A percentile compares a stretch with the other conserved stretches of the same genome.
phyloP scores from a whole-genome alignment of 345 rosid genomes.

The Excoecaria cochinchinensis region DNA sequence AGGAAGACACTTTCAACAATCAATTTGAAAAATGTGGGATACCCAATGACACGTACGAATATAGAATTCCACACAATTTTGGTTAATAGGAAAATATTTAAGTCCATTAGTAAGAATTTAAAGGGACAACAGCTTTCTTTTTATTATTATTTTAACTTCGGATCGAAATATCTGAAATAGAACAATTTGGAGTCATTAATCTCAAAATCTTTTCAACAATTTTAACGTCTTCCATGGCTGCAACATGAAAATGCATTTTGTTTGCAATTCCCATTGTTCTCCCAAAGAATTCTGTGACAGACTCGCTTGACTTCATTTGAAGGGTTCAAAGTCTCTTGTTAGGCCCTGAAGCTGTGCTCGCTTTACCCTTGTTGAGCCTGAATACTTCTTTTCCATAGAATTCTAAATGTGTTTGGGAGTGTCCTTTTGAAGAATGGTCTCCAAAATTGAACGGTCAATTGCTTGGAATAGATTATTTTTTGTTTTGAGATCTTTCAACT shows the following conservation, averaged over 20 bases:
- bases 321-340: background rate
- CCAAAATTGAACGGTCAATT: constrained; percentile 1
- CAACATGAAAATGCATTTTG: background rate
- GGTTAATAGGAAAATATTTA: too few relatives aligned
- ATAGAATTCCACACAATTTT: too few relatives aligned
- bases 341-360: background rate
- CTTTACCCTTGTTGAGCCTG: background rate
- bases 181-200: too few relatives aligned
- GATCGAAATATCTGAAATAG: too few relatives aligned
- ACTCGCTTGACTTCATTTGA: too few relatives aligned
- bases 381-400: background rate
- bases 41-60: too few relatives aligned
- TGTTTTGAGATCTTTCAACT: background rate
- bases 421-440: background rate
- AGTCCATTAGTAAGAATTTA: too few relatives aligned
- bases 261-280: background rate
- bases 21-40: too few relatives aligned
- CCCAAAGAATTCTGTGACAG: background rate
- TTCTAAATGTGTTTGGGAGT: background rate
- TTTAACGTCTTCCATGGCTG: background rate
- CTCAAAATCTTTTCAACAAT: background rate
- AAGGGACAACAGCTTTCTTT: too few relatives aligned
- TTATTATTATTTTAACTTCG: too few relatives aligned
- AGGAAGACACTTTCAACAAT: too few relatives aligned
- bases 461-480: background rate